Base-by-base conservation (phyloP, 129 eudicot species). In the Pseudognaphalium luteoalbum region DNA sequence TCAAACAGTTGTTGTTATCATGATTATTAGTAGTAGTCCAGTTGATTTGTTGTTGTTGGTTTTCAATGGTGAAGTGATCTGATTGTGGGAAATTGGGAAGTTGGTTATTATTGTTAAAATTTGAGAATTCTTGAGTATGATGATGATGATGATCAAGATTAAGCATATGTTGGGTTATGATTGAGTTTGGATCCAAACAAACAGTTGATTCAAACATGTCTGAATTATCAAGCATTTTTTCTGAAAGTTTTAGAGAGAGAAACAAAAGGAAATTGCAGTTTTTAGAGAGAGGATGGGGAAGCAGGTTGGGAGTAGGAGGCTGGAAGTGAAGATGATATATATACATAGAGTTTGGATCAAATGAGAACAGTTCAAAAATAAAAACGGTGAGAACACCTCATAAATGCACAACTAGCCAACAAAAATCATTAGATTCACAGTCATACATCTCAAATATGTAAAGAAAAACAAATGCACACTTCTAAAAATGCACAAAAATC, bases 151-250 rank as follows among this genome's bases (percentile, higher is more conserved):
- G 83, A 73, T 80, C 74, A 29, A 52, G 66, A 3, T 54, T 30
- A 8, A 65, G 47, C 17, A 64, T 61, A 39, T 78, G 82, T 19
- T 50, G 59, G 41, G 66, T 76, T 28, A 66, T 16, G 64, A 74
- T 47, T 34, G 81, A 56, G 22, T 68, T 84, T 35, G 89, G 89
- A 86, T 86, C 90, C 71, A 81, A 86, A 66, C 78, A 80, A 68
- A 56, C 80, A 62, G 61, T 80, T 58, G 79, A 71, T 70, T 79
- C 88, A 75, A 66, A 84, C 85, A 81, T 87, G 11, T 86, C 87
- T 67, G 83, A 54, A 47, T 77, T 82, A 62, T 62, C 78, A 76
- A 74, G 67, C 84, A 83, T 83, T 10, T 71, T 66, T 35, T 7
- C 4, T 60, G 70, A 35, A 33, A 41, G 22, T 8, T 17, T 35